phyloP scores from a whole-genome alignment of 148 eudicot genomes.

The Vaccinium macrocarpon region DNA sequence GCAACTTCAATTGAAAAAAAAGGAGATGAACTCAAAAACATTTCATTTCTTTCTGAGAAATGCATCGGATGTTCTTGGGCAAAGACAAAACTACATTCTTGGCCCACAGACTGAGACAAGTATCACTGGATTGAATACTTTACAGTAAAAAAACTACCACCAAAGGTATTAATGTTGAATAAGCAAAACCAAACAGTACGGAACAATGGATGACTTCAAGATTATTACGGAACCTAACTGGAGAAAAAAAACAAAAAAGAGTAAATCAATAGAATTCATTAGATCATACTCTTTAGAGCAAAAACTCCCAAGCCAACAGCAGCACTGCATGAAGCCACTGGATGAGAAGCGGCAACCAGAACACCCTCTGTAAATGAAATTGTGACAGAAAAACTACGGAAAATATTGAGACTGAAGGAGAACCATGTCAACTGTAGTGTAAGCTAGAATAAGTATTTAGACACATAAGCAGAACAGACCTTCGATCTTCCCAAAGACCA shows the following conservation, averaged over 20 bases:
- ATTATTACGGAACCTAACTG: neutral
- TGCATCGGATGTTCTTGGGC: neutral
- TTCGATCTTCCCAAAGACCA: constrained; percentile 57
- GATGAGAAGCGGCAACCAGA: constrained; percentile 56
- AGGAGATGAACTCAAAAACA: neutral
- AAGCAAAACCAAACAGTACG: neutral
- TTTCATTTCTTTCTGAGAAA: constrained; percentile 1
- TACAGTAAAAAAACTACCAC: neutral
- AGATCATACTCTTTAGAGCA: constrained; percentile 54
- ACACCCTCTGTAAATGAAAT: constrained; percentile 53
- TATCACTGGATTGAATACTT: neutral
- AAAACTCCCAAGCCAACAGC: constrained; percentile 58
- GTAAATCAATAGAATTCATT: neutral
- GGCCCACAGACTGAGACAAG: neutral
- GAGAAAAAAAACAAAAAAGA: neutral
- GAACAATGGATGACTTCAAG: no score
- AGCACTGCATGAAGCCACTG: constrained; percentile 60
- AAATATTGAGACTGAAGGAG: neutral
- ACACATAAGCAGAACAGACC: constrained; percentile 33
- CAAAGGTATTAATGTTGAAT: neutral
- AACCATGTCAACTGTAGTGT: neutral
- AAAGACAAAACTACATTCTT: neutral
- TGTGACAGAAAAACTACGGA: neutral
- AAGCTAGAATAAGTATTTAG: neutral
- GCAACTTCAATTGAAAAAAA: neutral